A percentile compares a stretch with the other conserved stretches of the same genome.
phyloP scores from a whole-genome alignment of 2,329 filamentous ascomycete genomes.

The Fusarium nygamai region DNA sequence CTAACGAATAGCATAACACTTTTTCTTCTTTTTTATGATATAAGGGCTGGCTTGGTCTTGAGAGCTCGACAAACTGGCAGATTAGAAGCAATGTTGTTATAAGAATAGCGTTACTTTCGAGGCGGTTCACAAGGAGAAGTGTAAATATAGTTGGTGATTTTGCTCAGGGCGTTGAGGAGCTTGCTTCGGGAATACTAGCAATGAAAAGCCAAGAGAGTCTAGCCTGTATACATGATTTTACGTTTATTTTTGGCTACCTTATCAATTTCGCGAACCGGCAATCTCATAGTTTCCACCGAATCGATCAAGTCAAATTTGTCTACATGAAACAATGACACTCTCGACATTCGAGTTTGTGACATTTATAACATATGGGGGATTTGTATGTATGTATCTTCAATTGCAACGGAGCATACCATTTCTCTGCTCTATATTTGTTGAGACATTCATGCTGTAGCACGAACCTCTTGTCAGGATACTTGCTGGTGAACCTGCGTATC shows the following conservation, averaged over 20 bases:
- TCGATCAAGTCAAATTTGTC: not conserved
- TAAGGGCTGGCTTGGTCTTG: constrained; percentile 5
- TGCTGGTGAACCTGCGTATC: constrained; percentile 12
- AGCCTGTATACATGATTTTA: not conserved
- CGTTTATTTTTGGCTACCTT: not conserved
- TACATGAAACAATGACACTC: not conserved
- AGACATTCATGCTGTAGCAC: constrained; percentile 23
- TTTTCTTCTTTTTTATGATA: constrained; percentile 20
- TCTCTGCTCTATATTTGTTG: not conserved
- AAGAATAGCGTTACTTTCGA: not conserved
- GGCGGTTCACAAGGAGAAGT: not conserved
- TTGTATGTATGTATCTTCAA: not conserved
- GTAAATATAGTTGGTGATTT: not conserved
- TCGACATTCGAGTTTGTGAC: not conserved
- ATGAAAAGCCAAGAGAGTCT: constrained; percentile 18
- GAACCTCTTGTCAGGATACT: constrained; percentile 11
- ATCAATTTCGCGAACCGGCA: not conserved
- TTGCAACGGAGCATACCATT: not conserved
- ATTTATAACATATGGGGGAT: not conserved
- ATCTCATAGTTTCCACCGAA: not conserved
- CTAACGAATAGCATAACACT: constrained; percentile 20
- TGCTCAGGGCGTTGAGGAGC: constrained; percentile 20
- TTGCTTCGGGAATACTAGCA: constrained; percentile 16
- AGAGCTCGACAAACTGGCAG: constrained; percentile 1
- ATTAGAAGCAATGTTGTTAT: constrained; percentile 13